phyloP scores from a whole-genome alignment of 805 yeast genomes.

The Candida hungchunana region DNA sequence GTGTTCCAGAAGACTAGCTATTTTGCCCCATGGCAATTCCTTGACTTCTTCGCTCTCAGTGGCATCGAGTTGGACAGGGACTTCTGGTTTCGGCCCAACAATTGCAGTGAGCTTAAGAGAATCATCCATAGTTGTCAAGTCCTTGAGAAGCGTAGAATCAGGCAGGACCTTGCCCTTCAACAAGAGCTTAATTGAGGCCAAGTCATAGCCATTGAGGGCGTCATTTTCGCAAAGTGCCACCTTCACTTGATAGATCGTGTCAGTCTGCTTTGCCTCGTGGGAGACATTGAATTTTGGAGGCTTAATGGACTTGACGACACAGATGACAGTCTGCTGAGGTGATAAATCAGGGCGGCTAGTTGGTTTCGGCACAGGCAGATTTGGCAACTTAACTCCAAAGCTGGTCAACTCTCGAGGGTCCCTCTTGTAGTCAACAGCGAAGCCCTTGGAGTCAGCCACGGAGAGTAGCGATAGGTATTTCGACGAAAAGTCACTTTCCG shows the following conservation, averaged over 20 bases:
- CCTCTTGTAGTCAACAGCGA: constrained; percentile 12
- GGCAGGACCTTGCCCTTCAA: constrained; percentile 60
- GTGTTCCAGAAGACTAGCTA: constrained; percentile 31
- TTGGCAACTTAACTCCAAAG: constrained; percentile 34
- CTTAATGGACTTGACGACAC: constrained; percentile 60
- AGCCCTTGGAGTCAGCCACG: constrained; percentile 10
- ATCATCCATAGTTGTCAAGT: constrained; percentile 25
- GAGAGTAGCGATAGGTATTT: constrained; percentile 19
- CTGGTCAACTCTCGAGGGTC: constrained; percentile 11
- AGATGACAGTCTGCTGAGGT: constrained; percentile 6
- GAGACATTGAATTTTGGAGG: constrained; percentile 59
- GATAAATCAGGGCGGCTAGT: neutral
- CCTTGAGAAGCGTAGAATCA: constrained; percentile 40
- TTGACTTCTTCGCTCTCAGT: constrained; percentile 1
- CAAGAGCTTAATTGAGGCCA: constrained; percentile 43
- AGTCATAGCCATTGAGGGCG: constrained; percentile 32
- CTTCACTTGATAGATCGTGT: constrained; percentile 33
- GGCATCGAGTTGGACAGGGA: neutral
- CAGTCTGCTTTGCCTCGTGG: constrained; percentile 23
- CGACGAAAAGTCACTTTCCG: constrained; percentile 21
- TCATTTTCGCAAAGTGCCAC: constrained; percentile 23
- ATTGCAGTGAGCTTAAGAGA: constrained; percentile 41
- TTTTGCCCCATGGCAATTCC: constrained; percentile 42
- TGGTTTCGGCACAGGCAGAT: constrained; percentile 33
- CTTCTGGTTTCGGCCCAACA: constrained; percentile 17